Base-by-base conservation (phyloP, 345 rosid genomes). In the Populus pruinosa region DNA sequence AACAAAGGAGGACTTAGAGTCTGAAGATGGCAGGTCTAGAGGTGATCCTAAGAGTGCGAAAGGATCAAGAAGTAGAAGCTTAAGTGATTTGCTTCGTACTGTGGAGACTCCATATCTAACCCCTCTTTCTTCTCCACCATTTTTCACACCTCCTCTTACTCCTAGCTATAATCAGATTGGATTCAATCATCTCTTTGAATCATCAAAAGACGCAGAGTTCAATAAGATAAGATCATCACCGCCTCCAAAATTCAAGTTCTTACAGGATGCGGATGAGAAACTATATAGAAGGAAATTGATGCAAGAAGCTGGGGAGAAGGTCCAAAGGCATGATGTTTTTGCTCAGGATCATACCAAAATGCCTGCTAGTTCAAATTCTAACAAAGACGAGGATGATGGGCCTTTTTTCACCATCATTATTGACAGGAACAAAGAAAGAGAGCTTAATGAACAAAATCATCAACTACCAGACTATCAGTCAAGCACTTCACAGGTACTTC, bases 191-290 rank as follows among this genome's bases (percentile, higher is more conserved):
- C 81, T 85, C 66, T 87, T 84, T 43, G 99, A 93, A 84, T 81
- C 94, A 21, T 83, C 88, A 4, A 70, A 82, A 38, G 98, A 93
- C 83, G 93, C 94, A 43, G 99, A 95, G 88, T 90, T 90, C 62
- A 90, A 87, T 65, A 89, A 86, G 82, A 84, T 88, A 50, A 87
- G 87, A 77, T 85, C 91, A 71, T 94, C 98, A 14, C 97, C 98
- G 10, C 91, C 96, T 44, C 90, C 98, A 65, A 93, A 86, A 87
- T 92, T 96, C 83, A 93, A 90, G 94, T 93, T 96, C 88, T 75
- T 96, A 69, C 91, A 90, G 75, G 97, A 92, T 79, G 99, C 99
- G 56, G 99, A 96, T 84, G 98, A 96, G 86, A 96, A 96, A 75
- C 88, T 92, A 47, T 62, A 80, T 25, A 89, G 77, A 80, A 89